Conservation (phyloP, 148 eudicot species). For the Euryodendron excelsum region DNA sequence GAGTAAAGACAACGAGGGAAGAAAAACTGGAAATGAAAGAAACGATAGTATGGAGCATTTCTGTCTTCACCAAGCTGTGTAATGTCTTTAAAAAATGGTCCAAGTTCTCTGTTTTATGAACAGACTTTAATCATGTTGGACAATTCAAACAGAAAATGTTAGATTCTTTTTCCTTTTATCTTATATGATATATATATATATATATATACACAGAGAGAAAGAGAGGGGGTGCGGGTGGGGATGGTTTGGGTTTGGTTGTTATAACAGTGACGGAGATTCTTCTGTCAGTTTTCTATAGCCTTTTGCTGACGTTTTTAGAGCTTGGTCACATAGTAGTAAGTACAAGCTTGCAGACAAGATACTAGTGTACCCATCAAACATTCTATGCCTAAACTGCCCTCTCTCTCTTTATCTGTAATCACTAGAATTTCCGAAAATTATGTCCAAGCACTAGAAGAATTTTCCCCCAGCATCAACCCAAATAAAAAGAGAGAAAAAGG, state of each 20-base stretch:
- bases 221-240: neutral
- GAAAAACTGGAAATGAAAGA: neutral
- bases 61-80: slow-evolving; percentile 37
- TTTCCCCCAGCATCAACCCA: too few species aligned
- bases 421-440: too few species aligned
- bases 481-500: too few species aligned
- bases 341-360: slow-evolving; percentile 17
- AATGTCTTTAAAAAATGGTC: slow-evolving; percentile 32
- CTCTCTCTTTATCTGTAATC: too few species aligned
- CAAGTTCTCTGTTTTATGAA: slow-evolving; percentile 43
- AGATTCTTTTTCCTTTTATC: slow-evolving; percentile 7
- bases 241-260: neutral
- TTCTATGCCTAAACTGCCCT: slow-evolving; percentile 13
- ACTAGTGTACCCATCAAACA: neutral
- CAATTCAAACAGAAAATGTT: slow-evolving; percentile 26
- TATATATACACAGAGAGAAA: neutral
- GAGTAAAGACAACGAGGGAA: neutral
- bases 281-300: slow-evolving; percentile 36
- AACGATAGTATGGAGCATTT: slow-evolving; percentile 42
- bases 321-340: slow-evolving; percentile 30
- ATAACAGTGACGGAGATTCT: slow-evolving; percentile 37
- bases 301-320: slow-evolving; percentile 30
- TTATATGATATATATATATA: slow-evolving; percentile 9
- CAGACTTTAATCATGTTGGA: slow-evolving; percentile 33
- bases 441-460: too few species aligned